A percentile compares a stretch with the other conserved stretches of the same genome.
Conservation (phyloP, 1,139 yeast species). For the Protomyces inundatus region DNA sequence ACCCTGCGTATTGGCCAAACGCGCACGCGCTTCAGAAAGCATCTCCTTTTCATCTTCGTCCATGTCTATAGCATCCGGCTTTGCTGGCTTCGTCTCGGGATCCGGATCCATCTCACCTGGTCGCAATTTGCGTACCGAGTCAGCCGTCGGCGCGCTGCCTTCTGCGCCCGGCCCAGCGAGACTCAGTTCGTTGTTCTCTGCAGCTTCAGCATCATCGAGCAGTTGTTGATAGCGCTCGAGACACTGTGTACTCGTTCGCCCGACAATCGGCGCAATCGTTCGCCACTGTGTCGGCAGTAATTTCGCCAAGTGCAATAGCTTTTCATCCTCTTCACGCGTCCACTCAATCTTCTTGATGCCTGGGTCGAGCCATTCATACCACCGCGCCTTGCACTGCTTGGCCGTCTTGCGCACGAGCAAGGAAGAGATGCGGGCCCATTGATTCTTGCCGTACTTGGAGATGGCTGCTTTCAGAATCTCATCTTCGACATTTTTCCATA, state of each 20-base stretch:
- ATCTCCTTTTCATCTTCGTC: constrained; percentile 88
- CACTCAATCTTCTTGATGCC: constrained; percentile 58
- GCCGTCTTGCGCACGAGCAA: constrained; percentile 80
- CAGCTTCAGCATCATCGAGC: constrained; percentile 51
- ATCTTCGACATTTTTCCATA: constrained; percentile 30
- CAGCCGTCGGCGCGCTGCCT: constrained; percentile 38
- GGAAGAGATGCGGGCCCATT: constrained; percentile 92
- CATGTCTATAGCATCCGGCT: constrained; percentile 71
- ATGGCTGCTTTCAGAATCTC: constrained; percentile 37
- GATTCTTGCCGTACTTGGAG: constrained; percentile 85
- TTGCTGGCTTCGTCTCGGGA: constrained; percentile 78
- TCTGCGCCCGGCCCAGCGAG: constrained; percentile 52
- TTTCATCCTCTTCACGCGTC: constrained; percentile 72
- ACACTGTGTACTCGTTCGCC: constrained; percentile 82
- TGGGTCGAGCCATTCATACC: constrained; percentile 89
- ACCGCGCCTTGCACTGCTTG: constrained; percentile 84
- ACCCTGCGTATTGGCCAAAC: constrained; percentile 89
- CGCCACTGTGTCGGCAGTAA: constrained; percentile 92
- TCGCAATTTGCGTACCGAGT: constrained; percentile 31
- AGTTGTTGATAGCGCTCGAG: constrained; percentile 79
- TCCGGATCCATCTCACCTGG: constrained; percentile 59
- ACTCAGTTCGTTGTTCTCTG: constrained; percentile 41
- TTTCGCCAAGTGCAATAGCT: constrained; percentile 60
- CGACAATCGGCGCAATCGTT: constrained; percentile 71
- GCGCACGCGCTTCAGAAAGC: constrained; percentile 88